Conservation (phyloP, 2,329 filamentous ascomycete genomes). For the Phialophora expanda region DNA sequence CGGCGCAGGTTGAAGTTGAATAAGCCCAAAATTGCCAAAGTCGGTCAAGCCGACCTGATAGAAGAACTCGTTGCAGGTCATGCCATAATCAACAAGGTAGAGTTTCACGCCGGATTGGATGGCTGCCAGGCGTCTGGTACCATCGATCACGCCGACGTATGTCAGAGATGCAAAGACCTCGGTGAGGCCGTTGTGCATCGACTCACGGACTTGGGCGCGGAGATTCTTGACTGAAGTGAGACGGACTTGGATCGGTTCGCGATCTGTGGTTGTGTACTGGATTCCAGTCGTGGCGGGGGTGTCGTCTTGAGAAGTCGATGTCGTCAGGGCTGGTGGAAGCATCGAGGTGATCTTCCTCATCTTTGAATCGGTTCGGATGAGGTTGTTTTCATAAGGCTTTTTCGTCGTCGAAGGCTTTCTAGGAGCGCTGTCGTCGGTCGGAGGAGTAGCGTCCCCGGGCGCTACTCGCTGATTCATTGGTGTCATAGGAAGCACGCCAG, state of each 20-base stretch:
- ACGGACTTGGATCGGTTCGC: conserved; percentile 71
- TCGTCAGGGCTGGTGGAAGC: conserved; percentile 66
- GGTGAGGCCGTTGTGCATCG: conserved; percentile 82
- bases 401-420: conserved; percentile 47
- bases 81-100: conserved; percentile 90
- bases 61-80: conserved; percentile 85
- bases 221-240: conserved; percentile 86
- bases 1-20: conserved; percentile 78
- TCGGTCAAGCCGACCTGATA: conserved; percentile 95
- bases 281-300: conserved; percentile 55
- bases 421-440: conserved; percentile 46
- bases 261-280: conserved; percentile 74
- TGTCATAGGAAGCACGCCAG: conserved; percentile 62
- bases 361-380: conserved; percentile 87
- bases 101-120: conserved; percentile 92
- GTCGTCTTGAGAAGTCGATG: conserved; percentile 44
- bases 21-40: conserved; percentile 90
- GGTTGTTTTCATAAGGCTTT: conserved; percentile 78
- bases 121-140: conserved; percentile 82
- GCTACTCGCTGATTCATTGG: conserved; percentile 40
- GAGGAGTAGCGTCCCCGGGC: conserved; percentile 47
- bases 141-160: conserved; percentile 92
- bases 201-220: conserved; percentile 76
- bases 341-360: conserved; percentile 96
- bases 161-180: conserved; percentile 87